phyloP scores from a whole-genome alignment of 768 basidiomycete species.

The Sporobolomyces phaffii region DNA sequence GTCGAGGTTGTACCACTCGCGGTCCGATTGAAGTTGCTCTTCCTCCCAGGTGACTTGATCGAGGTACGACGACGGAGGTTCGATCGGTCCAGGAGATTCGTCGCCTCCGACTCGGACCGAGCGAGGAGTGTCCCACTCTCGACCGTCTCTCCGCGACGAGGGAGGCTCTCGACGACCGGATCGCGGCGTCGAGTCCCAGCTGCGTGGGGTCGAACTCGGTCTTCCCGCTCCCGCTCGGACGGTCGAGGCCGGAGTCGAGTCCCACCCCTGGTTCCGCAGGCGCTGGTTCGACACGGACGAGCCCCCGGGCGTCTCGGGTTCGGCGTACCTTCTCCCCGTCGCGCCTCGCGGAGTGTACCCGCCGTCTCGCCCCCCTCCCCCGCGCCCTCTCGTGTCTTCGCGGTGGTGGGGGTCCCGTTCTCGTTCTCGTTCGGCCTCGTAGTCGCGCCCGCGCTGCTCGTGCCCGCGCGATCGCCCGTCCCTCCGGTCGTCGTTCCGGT shows the following conservation, averaged over 20 bases:
- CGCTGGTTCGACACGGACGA: conserved; percentile 57
- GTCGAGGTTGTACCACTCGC: conserved; percentile 86
- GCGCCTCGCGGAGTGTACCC: conserved; percentile 45
- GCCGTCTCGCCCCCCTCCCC: conserved; percentile 11
- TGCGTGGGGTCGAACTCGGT: not conserved
- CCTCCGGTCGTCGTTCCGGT: conserved; percentile 51
- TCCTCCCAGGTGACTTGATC: conserved; percentile 84
- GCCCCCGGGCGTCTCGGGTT: conserved; percentile 26
- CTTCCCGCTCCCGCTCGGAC: not conserved
- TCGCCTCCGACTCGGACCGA: conserved; percentile 33
- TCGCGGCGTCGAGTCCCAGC: conserved; percentile 40
- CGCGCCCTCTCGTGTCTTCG: conserved; percentile 8
- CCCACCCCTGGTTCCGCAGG: conserved; percentile 88
- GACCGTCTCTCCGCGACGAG: conserved; percentile 11
- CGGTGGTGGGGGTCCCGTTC: too few species aligned
- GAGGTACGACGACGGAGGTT: conserved; percentile 24
- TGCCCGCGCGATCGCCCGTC: not conserved
- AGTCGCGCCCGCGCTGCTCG: conserved; percentile 44
- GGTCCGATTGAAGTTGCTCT: conserved; percentile 80
- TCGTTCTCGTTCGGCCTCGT: conserved; percentile 44
- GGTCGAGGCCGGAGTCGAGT: conserved; percentile 70
- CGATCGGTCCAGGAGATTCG: conserved; percentile 37
- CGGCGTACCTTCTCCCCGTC: conserved; percentile 53
- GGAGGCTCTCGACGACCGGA: conserved; percentile 34
- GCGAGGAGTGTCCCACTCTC: conserved; percentile 43